Conservation (phyloP, 805 yeast species). For the Kuraishia hungarica region DNA sequence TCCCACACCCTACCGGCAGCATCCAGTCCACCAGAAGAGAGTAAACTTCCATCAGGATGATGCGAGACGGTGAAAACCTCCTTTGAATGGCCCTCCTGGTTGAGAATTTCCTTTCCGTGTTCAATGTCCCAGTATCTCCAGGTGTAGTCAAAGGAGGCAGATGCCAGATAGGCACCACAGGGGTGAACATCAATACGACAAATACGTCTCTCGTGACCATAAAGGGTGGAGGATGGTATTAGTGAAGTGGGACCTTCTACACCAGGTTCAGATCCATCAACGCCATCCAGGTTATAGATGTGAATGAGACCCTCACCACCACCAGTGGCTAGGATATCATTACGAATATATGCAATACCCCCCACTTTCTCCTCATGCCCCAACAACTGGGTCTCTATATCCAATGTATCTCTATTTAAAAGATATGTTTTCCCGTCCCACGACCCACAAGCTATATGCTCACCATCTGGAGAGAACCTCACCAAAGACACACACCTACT, state of each 20-base stretch:
- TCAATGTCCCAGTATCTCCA: slow-evolving; percentile 84
- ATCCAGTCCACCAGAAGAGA: slow-evolving; percentile 76
- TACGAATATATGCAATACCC: slow-evolving; percentile 58
- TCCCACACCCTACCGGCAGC: slow-evolving; percentile 78
- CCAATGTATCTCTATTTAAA: slow-evolving; percentile 31
- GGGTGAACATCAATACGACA: slow-evolving; percentile 63
- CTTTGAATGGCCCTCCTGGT: slow-evolving; percentile 83
- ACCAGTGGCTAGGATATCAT: slow-evolving; percentile 25
- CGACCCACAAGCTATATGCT: slow-evolving; percentile 54
- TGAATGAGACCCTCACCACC: slow-evolving; percentile 36
- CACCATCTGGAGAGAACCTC: slow-evolving; percentile 30
- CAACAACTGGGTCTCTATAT: slow-evolving; percentile 15
- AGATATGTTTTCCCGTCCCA: slow-evolving; percentile 74
- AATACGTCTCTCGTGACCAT: slow-evolving; percentile 50
- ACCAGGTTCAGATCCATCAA: not conserved
- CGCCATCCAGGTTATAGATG: slow-evolving; percentile 12
- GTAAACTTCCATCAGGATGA: slow-evolving; percentile 71
- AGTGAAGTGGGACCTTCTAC: not conserved
- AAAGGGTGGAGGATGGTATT: slow-evolving; percentile 5
- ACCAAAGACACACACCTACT: slow-evolving; percentile 61
- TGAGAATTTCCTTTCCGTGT: slow-evolving; percentile 37
- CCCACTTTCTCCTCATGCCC: slow-evolving; percentile 65
- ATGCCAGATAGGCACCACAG: slow-evolving; percentile 40
- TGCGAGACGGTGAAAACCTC: slow-evolving; percentile 55
- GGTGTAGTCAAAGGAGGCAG: slow-evolving; percentile 77